Base-by-base conservation (phyloP, 1,284 basidiomycete species). In the Limonomyces culmigenus region DNA sequence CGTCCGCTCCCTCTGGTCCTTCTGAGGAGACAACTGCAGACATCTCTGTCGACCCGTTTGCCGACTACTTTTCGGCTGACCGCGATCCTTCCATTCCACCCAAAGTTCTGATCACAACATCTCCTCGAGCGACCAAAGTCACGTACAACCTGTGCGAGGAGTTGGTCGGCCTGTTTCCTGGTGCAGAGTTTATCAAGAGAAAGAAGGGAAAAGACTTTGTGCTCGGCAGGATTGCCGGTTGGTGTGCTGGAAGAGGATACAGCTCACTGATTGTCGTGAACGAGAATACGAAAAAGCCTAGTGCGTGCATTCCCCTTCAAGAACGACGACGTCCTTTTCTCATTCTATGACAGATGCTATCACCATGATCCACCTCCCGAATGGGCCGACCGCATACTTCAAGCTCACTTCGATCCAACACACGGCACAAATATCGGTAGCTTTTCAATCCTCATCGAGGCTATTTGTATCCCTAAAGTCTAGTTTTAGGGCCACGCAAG, bases 361-460 rank as follows among this genome's bases (percentile, higher is more conserved):
- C 42, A 98, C 93, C 0, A 56, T 98, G 34, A 74, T 92, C 33
- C 74, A 92, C 50, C 71, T 99, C 11, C 95, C 95, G 0, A 62
- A 76, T 35, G 95, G 95, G 1, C 95, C 95, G 0, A 89, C 89
- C 0, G 92, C 92, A 0, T 93, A 95, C 54, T 97, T 98, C 67
- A 93, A 88, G 52, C 67, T 99, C 30, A 83, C 86, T 0, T 93
- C 88, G 5, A 67, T 98, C 27, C 72, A 84, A 46, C 66, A 89
- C 11, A 85, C 87, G 12, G 74, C 80, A 49, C 68, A 89, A 46
- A 93, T 98, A 38, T 80, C 73, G 51, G 87, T 88, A 43, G 33
- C 72, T 53, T n/a, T 10, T 11, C 14, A 16, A 15, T 15, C 10
- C 30, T 29, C 11, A 10, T 14, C 29, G 5, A n/a, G n/a, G 12